Percentiles rank a stretch among this genome's conserved stretches.
These are phyloP conservation scores for Fraxinus greggii DNA, from an alignment of 305 asterid genomes.

Conservation along the genomic window DNA sequence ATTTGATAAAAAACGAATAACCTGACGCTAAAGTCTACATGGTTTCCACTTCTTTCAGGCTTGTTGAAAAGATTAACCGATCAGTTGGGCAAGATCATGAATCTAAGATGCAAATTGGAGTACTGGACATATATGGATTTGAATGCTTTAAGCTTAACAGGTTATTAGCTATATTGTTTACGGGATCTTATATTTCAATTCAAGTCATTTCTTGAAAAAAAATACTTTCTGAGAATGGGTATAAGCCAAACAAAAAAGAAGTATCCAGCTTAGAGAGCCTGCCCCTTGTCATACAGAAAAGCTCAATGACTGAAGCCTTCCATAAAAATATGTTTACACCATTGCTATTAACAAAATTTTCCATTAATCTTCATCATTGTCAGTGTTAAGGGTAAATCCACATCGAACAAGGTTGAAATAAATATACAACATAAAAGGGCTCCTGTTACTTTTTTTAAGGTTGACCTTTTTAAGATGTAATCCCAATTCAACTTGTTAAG, in stretches of 20 bases:
- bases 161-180: conserved; percentile 33
- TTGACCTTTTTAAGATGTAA: not conserved
- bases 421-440: not conserved
- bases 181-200: conserved; percentile 4
- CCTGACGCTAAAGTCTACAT: conserved; percentile 14
- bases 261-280: not conserved
- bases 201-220: not conserved
- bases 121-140: conserved; percentile 96
- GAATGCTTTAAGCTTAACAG: conserved; percentile 93
- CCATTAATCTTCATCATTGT: not conserved
- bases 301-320: conserved; percentile 8
- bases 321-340: not conserved
- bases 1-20: conserved; percentile 22
- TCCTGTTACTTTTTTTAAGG: not conserved
- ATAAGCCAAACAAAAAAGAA: not conserved
- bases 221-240: conserved; percentile 17
- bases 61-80: conserved; percentile 88
- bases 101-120: conserved; percentile 87
- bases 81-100: conserved; percentile 96
- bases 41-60: conserved; percentile 59
- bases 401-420: not conserved
- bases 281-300: not conserved
- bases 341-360: not conserved
- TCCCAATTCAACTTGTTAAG: not conserved
- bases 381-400: not conserved